phyloP scores from a whole-genome alignment of 345 rosid species.

The Acer campestre region DNA sequence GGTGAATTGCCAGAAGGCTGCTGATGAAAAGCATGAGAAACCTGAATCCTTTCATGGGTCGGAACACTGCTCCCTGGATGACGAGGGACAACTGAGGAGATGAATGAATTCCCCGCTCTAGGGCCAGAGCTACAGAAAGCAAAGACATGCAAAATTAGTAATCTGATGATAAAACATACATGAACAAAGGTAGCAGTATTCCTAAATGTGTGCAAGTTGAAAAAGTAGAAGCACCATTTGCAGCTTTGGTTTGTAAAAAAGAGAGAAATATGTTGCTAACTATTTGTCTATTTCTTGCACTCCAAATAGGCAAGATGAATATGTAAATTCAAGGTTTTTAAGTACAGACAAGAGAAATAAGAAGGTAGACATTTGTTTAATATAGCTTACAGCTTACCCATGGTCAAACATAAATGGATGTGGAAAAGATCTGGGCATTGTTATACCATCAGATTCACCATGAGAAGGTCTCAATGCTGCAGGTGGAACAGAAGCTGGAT shows the following conservation, averaged over 20 bases:
- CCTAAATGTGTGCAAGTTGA: neutral
- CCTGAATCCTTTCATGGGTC: conserved; percentile 48
- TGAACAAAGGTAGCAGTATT: neutral
- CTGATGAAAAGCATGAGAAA: conserved; percentile 47
- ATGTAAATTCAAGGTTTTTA: neutral
- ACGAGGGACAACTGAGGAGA: conserved; percentile 44
- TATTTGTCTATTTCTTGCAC: neutral
- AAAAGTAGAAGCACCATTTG: neutral
- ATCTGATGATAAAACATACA: neutral
- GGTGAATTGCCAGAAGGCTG: conserved; percentile 48
- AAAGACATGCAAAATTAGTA: conserved; percentile 3
- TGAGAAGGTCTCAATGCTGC: conserved; percentile 41
- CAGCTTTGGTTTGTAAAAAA: neutral
- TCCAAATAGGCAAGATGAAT: neutral
- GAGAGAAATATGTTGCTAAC: neutral
- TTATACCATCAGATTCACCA: conserved; percentile 39
- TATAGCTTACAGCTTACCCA: conserved; percentile 43
- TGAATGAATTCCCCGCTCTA: conserved; percentile 41
- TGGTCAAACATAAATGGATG: conserved; percentile 50
- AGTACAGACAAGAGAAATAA: neutral
- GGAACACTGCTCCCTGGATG: conserved; percentile 50
- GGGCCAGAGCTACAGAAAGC: conserved; percentile 47
- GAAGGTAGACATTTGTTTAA: neutral
- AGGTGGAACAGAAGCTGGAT: conserved; percentile 45
- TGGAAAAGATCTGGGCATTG: conserved; percentile 38